Percentiles rank a stretch among this genome's conserved stretches.
phyloP scores from a whole-genome alignment of 2,329 filamentous ascomycete species.

The Chaetomium sp. region DNA sequence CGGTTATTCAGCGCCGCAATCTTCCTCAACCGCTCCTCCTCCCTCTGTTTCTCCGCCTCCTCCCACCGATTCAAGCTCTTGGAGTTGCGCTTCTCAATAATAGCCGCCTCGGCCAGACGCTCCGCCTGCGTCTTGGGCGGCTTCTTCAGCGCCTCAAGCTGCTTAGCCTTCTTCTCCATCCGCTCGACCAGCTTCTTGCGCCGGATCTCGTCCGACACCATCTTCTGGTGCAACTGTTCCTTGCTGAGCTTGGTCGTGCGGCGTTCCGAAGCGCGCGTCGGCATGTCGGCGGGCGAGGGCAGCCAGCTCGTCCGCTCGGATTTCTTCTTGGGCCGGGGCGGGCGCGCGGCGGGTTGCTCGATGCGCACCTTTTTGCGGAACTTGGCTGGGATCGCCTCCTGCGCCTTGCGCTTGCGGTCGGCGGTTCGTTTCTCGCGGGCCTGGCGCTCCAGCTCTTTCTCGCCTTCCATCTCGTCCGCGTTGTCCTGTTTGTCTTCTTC shows the following conservation, averaged over 20 bases:
- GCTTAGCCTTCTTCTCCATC: slow-evolving; percentile 63
- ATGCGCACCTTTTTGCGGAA: slow-evolving; percentile 74
- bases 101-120: slow-evolving; percentile 71
- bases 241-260: slow-evolving; percentile 54
- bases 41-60: slow-evolving; percentile 80
- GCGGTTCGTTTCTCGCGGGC: slow-evolving; percentile 61
- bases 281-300: slow-evolving; percentile 47
- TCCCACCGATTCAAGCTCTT: slow-evolving; percentile 94
- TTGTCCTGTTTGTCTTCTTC: slow-evolving; percentile 72
- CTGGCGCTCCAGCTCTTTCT: slow-evolving; percentile 75
- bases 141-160: slow-evolving; percentile 66
- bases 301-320: slow-evolving; percentile 55
- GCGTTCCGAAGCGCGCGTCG: slow-evolving; percentile 52
- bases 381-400: slow-evolving; percentile 64
- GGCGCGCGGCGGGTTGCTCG: slow-evolving; percentile 44
- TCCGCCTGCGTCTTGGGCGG: slow-evolving; percentile 83
- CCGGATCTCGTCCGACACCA: slow-evolving; percentile 65
- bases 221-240: slow-evolving; percentile 60
- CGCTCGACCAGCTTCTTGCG: slow-evolving; percentile 62
- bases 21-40: slow-evolving; percentile 74
- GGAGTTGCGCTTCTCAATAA: slow-evolving; percentile 78
- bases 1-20: slow-evolving; percentile 83
- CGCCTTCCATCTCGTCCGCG: slow-evolving; percentile 69
- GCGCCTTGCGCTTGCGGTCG: slow-evolving; percentile 73
- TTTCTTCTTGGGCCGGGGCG: slow-evolving; percentile 52